Base-by-base conservation (phyloP, 208 protist genomes). In the Blechomonas ayalai region DNA sequence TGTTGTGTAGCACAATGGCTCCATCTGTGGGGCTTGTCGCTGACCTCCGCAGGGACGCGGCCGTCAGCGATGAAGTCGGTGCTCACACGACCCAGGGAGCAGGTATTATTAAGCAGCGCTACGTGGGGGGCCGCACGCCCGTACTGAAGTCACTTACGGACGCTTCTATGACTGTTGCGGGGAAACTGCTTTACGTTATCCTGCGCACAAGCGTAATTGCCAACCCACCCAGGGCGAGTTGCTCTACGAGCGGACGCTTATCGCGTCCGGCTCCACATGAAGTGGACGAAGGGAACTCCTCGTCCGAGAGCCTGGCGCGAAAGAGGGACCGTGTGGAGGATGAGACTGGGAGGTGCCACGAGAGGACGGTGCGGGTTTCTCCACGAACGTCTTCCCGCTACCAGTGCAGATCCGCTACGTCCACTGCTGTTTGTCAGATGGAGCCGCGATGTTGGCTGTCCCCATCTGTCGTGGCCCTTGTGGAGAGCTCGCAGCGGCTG, bases 141-240 rank as follows among this genome's bases (percentile, higher is more conserved):
- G n/a, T n/a, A n/a, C n/a, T n/a, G n/a, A n/a, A n/a, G n/a, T n/a
- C n/a, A n/a, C n/a, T n/a, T n/a, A n/a, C n/a, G n/a, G 41, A 31
- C 8, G 19, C 13, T 22, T 12, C 20, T 51, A 3, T 58, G 3
- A 67, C 79, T 4, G 44, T 77, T 20, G 63, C 57, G 1, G 76
- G 76, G 32, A 53, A 75, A 36, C 64, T 88, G 49, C 53, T 92
- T n/a, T 84, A 89, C 42, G 66, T 92, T 20, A 72, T 92, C 31
- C 62, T 92, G 15, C 75, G 75, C 49, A 92, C 83, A 4, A 84
- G 83, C 44, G 53, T 74, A 23, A 62, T 67, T 0, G 75, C 63
- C 1, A 55, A 66, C 27, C 56, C 50, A 9, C 55, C 42, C 25
- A 18, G 29, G 4, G 32, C 2, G 8, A 31, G 22, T 12, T 22